These are phyloP conservation scores for Diplodia corticola DNA, from an alignment of 2,329 filamentous ascomycete genomes.

Conservation along the genomic window DNA sequence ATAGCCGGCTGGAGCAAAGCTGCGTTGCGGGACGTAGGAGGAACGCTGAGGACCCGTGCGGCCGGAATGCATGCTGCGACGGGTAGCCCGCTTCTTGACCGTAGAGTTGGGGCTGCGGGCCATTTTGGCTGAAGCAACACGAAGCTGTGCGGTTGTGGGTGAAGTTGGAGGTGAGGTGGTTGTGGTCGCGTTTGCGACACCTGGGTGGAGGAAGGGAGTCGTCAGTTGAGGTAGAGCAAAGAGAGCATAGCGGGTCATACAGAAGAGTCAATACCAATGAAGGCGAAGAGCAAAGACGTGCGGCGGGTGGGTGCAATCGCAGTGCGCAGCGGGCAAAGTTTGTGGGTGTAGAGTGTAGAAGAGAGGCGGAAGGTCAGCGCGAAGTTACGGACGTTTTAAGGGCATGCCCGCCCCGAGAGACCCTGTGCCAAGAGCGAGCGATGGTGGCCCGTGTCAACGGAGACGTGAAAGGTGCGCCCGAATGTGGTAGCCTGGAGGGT, in stretches of 20 bases:
- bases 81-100: not conserved
- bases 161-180: not conserved
- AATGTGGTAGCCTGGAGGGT: not conserved
- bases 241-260: not conserved
- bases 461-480: not conserved
- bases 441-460: not conserved
- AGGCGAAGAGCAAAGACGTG: not conserved
- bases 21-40: not conserved
- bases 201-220: not conserved
- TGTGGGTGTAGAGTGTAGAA: not conserved
- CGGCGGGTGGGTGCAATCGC: not conserved
- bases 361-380: not conserved
- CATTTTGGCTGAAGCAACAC: not conserved
- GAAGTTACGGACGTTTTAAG: not conserved
- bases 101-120: not conserved
- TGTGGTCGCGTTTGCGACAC: not conserved
- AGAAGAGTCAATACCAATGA: not conserved
- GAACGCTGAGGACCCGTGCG: not conserved
- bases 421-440: not conserved
- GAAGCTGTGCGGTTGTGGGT: not conserved
- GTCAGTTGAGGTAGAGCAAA: not conserved
- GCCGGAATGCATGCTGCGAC: not conserved
- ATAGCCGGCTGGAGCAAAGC: not conserved
- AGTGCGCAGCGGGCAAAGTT: not conserved
- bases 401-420: not conserved